Base-by-base conservation (phyloP, 805 yeast species). In the Schizosaccharomyces octosporus region DNA sequence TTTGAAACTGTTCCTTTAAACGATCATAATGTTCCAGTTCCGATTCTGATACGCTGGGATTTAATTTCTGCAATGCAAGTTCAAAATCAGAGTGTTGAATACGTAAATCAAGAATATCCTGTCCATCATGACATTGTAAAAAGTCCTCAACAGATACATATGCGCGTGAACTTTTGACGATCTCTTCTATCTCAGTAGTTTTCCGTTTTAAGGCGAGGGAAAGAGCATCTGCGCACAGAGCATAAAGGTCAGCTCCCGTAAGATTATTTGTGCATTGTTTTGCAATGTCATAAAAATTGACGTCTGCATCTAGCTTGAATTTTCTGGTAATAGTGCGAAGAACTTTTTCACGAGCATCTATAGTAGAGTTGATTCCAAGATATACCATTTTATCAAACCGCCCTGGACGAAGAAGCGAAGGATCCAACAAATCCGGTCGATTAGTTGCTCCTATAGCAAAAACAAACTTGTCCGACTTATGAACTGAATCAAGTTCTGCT, bases 361-460 rank as follows among this genome's bases (percentile, higher is more conserved):
- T 82, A 0, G 95, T 86, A 67, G 90, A 97, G 0, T 95, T 80
- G 27, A 93, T 87, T 5, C 98, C 98, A 62, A 93, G 74, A 68
- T 93, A 93, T 60, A 93, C 75, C 89, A 93, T 81, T 71, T 89
- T 93, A 71, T 93, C 98, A 69, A 93, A 93, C 69, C 98, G 78
- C n/a, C 69, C 69, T 2, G 70, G 70, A 69, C 98, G 79, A 62
- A 93, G 73, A 59, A 93, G 75, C 0, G 97, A 97, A 69, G 90
- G 97, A 69, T 93, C 98, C 55, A 93, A 75, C 64, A 93, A 74
- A 73, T 93, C 98, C 0, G 98, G 98, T 67, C 98, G 78, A 68
- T 93, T 93, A 0, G 98, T 93, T 4, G 98, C 98, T n/a, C 98
- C 98, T 55, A 93, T 95, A 4, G 90, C 97, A 70, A 93, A 93